These are phyloP conservation scores for Tulasnella sp. DNA, from an alignment of 768 basidiomycete genomes.

Conservation along the genomic window DNA sequence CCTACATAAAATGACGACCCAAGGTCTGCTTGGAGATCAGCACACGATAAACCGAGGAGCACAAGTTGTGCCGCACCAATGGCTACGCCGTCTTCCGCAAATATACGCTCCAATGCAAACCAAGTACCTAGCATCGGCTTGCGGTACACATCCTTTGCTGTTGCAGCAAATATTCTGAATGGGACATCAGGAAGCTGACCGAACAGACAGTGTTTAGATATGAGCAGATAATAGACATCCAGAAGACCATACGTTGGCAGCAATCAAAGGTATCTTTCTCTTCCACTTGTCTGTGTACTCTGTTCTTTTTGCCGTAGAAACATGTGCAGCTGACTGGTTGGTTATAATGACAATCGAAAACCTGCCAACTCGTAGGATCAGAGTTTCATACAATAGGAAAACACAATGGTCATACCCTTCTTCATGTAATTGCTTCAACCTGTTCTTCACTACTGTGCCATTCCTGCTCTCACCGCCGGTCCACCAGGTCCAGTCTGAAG, in stretches of 20 bases:
- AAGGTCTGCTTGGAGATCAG: constrained; percentile 37
- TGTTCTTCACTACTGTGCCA: constrained; percentile 39
- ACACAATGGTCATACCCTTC: constrained; percentile 39
- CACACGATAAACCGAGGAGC: background rate
- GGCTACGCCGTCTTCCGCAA: constrained; percentile 38
- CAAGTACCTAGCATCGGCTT: constrained; percentile 89
- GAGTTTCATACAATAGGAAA: background rate
- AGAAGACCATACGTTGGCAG: constrained; percentile 28
- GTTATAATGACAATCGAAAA: constrained; percentile 65
- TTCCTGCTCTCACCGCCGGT: constrained; percentile 22
- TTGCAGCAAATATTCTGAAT: constrained; percentile 68
- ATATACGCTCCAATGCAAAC: constrained; percentile 53
- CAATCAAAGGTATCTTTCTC: constrained; percentile 55
- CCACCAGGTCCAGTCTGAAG: constrained; percentile 64
- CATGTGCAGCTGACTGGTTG: too few species aligned
- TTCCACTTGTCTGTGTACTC: constrained; percentile 11
- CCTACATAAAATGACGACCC: constrained; percentile 64
- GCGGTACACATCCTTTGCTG: constrained; percentile 55
- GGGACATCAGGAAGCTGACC: constrained; percentile 56
- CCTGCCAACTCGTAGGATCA: constrained; percentile 28
- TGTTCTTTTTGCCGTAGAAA: constrained; percentile 32
- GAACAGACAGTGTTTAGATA: background rate
- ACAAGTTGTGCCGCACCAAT: constrained; percentile 39
- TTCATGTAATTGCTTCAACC: constrained; percentile 44
- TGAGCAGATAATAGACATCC: background rate